Conservation (phyloP, 345 rosid genomes). For the Gossypium herbaceum region DNA sequence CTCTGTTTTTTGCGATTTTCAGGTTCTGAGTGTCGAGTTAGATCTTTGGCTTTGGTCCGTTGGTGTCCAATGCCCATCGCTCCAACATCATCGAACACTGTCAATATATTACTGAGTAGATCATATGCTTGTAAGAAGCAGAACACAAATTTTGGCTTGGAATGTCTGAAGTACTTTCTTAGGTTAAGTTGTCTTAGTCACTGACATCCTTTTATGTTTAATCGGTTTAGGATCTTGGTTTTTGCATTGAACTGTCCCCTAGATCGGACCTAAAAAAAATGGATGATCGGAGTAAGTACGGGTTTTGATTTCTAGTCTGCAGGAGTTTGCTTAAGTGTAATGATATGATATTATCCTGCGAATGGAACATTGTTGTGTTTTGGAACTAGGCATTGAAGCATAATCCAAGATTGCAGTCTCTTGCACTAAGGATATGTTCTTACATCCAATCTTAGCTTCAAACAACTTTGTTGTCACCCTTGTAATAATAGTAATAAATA, state of each 20-base stretch:
- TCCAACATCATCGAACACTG: slow-evolving; percentile 63
- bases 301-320: background rate
- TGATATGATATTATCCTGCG: background rate
- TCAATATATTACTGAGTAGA: slow-evolving; percentile 56
- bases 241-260: background rate
- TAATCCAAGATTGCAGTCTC: background rate
- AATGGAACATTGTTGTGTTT: background rate
- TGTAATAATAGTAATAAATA: too few relatives aligned
- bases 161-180: slow-evolving; percentile 4
- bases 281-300: background rate
- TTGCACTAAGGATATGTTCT: too few relatives aligned
- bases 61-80: slow-evolving; percentile 50
- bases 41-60: slow-evolving; percentile 89
- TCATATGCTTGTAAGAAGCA: slow-evolving; percentile 1
- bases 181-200: slow-evolving; percentile 1
- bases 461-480: too few relatives aligned
- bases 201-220: background rate
- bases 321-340: background rate
- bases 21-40: slow-evolving; percentile 71
- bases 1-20: slow-evolving; percentile 21
- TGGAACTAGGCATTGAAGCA: background rate
- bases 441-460: too few relatives aligned
- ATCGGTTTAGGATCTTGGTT: background rate
- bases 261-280: background rate
- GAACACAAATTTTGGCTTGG: slow-evolving; percentile 9